Evolutionary conservation across 1,284 basidiomycete species (phyloP).

Genomic region (Austroboletus novae-zelandiae): DNA sequence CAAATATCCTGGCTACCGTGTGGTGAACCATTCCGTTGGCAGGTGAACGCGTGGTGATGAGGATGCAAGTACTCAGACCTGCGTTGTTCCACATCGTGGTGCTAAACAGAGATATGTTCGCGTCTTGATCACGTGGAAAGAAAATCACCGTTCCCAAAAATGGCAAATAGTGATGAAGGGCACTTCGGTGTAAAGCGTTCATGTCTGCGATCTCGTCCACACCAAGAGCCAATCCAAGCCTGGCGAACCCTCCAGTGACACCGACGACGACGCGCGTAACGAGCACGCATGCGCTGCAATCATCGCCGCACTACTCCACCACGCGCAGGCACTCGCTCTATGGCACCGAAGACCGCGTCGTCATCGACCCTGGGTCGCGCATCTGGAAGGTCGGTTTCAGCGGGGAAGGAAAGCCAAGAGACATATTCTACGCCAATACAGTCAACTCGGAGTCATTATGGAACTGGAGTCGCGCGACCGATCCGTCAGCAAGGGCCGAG

Average conservation of each 20-base stretch:
- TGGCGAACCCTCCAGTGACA: constrained; percentile 37
- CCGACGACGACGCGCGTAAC: constrained; percentile 50
- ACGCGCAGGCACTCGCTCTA: constrained; percentile 78
- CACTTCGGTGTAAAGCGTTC: background rate
- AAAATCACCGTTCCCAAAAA: constrained; percentile 7
- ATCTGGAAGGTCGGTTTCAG: constrained; percentile 91
- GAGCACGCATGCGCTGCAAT: constrained; percentile 50
- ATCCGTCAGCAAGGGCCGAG: constrained; percentile 60
- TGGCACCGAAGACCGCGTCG: constrained; percentile 82
- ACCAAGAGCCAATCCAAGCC: constrained; percentile 19
- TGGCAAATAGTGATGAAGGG: background rate
- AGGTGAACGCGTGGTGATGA: constrained; percentile 23
- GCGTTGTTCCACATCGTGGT: constrained; percentile 27
- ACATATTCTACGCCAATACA: constrained; percentile 61
- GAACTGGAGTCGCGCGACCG: constrained; percentile 55
- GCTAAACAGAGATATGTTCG: constrained; percentile 8
- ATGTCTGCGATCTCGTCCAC: constrained; percentile 30
- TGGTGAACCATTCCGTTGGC: constrained; percentile 31
- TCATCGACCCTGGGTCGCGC: constrained; percentile 81
- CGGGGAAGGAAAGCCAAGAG: constrained; percentile 80
- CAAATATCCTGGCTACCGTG: constrained; percentile 24
- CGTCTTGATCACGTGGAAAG: constrained; percentile 20
- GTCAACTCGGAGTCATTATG: constrained; percentile 50
- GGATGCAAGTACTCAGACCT: constrained; percentile 28
- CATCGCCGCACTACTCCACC: constrained; percentile 76